A percentile compares a stretch with the other conserved stretches of the same genome.
Conservation (phyloP, 768 basidiomycete species). For the Crassisporium funariophilum region DNA sequence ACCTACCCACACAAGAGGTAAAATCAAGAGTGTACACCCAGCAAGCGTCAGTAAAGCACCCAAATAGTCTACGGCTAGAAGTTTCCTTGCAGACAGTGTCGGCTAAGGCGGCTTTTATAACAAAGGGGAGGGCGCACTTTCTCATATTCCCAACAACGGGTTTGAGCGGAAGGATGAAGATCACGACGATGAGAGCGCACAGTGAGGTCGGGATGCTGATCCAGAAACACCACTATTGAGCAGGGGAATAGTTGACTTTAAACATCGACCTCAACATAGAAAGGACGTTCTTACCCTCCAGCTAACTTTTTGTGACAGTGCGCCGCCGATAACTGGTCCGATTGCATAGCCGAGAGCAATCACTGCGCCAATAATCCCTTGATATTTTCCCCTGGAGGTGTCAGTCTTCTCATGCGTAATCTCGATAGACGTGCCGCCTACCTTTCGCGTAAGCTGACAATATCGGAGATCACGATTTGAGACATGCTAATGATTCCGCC, state of each 20-base stretch:
- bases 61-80: constrained; percentile 64
- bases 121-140: constrained; percentile 32
- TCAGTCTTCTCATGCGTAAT: neutral
- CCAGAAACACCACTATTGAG: constrained; percentile 72
- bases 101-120: neutral
- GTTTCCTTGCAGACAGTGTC: constrained; percentile 45
- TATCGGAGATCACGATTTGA: constrained; percentile 74
- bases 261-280: neutral
- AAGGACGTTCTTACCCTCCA: constrained; percentile 55
- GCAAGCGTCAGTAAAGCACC: constrained; percentile 60
- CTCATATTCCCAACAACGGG: constrained; percentile 62
- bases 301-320: constrained; percentile 57
- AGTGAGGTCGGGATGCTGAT: constrained; percentile 64
- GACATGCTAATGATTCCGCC: constrained; percentile 68
- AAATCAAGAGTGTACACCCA: constrained; percentile 62
- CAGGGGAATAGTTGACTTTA: neutral
- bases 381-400: constrained; percentile 65
- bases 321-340: constrained; percentile 71
- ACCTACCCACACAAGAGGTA: constrained; percentile 73
- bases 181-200: constrained; percentile 53
- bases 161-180: constrained; percentile 69
- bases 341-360: constrained; percentile 62
- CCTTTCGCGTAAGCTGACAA: constrained; percentile 71
- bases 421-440: constrained; percentile 21
- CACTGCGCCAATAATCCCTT: constrained; percentile 67